Evolutionary conservation across 129 eudicot genomes (phyloP).

Genomic region (Artemisia tridentata): DNA sequence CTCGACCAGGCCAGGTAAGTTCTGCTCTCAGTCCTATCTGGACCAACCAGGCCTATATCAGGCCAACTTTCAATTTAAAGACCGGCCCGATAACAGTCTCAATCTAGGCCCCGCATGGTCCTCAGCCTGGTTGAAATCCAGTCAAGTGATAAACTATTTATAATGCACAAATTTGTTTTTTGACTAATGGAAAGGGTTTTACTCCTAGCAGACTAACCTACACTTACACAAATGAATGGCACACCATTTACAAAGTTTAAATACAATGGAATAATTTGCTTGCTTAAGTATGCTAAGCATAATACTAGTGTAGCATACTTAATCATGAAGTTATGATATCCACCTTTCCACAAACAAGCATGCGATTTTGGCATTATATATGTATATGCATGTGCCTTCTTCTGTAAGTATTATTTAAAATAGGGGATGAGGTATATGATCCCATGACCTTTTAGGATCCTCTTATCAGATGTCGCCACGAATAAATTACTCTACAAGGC

Average conservation of each 20-base stretch:
- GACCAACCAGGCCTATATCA: no score
- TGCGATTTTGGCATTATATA: background rate
- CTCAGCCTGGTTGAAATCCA: no score
- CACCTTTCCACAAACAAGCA: conserved; percentile 4
- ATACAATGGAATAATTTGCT: conserved; percentile 8
- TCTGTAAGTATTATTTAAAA: background rate
- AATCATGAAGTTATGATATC: conserved; percentile 1
- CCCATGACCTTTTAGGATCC: conserved; percentile 2
- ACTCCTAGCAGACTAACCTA: background rate
- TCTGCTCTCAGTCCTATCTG: no score
- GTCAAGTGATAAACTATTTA: background rate
- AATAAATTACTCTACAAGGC: background rate
- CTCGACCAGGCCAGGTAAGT: no score
- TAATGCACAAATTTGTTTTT: background rate
- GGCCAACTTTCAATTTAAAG: no score
- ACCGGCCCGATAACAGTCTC: no score
- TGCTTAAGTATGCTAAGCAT: conserved; percentile 14
- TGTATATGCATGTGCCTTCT: background rate
- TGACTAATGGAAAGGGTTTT: background rate
- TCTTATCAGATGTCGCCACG: conserved; percentile 5
- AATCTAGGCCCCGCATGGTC: no score
- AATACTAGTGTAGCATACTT: conserved; percentile 8
- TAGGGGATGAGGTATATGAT: conserved; percentile 7
- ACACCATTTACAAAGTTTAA: conserved; percentile 9
- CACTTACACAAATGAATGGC: background rate